Evolutionary conservation across 2,329 filamentous ascomycete genomes (phyloP), one percentile per base, ranked within the genome.

Genomic region (Gliomastix tumulicola): DNA sequence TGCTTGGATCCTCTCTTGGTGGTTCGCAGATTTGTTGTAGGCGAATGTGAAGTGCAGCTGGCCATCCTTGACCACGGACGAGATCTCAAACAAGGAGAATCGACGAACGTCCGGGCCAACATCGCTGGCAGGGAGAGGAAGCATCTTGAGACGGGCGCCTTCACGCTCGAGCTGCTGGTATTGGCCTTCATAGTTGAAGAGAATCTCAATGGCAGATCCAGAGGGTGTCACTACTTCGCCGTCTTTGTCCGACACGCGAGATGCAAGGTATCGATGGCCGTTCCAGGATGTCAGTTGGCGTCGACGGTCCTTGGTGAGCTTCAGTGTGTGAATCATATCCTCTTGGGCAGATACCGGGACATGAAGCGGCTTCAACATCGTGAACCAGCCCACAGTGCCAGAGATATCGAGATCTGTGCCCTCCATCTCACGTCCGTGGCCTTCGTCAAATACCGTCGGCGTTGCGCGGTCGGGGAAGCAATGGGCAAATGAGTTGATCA

Each of bases 161-260:
- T 46, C 40, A 4, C 45, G 46, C 18, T 56, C 52, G 1, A 56
- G 44, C 8, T 56, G 53, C 15, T 56, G 53, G 18, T 50, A 56
- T 21, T 44, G 42, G 1, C 35, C 62, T 51, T 9, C 65, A 40
- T 68, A 74, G 45, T 74, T 73, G 53, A 74, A 70, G 0, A 65
- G 49, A 3, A 74, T 42, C 43, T 74, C 71, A 38, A 67, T 57
- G 1, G 54, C 48, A n/a, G n/a, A n/a, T n/a, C n/a, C n/a, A n/a
- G n/a, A n/a, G n/a, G n/a, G n/a, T n/a, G n/a, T n/a, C n/a, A n/a
- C n/a, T n/a, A n/a, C n/a, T n/a, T n/a, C n/a, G n/a, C n/a, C n/a
- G n/a, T n/a, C n/a, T 34, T 65, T 63, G n/a, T 46, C 48, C 1
- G 56, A 55, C 2, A 58, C 47, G 8, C 40, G 46, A n/a, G n/a